Evolutionary conservation across 331 rosid genomes (phyloP).

Genomic region (Quercus phellos): DNA sequence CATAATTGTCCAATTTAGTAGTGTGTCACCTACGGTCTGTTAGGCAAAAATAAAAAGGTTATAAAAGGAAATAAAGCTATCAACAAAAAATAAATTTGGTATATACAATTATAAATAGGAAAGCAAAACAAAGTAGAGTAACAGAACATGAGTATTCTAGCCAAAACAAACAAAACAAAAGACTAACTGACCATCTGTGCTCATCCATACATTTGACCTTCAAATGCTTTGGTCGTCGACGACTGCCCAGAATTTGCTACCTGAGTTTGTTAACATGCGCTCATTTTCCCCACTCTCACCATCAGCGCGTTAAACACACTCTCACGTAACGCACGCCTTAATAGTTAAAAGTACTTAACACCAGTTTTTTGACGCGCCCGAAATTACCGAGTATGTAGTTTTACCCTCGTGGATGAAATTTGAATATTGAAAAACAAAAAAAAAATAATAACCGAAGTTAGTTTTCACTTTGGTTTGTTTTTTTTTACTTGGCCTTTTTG

Average conservation of each 20-base stretch:
- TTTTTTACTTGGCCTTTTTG: conserved; percentile 31
- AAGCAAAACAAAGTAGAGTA: conserved; percentile 31
- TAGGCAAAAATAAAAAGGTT: not conserved
- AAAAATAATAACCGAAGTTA: conserved; percentile 23
- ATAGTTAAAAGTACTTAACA: too few species aligned
- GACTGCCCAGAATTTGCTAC: conserved; percentile 38
- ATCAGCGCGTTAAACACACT: not conserved
- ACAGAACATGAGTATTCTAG: conserved; percentile 1
- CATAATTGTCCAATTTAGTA: not conserved
- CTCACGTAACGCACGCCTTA: too few species aligned
- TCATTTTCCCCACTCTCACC: not conserved
- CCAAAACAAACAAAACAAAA: conserved; percentile 15
- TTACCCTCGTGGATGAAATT: conserved; percentile 11
- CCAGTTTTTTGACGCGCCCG: conserved; percentile 21
- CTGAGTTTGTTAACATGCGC: conserved; percentile 25
- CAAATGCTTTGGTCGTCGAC: conserved; percentile 9
- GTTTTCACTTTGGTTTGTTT: not conserved
- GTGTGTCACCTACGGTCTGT: not conserved
- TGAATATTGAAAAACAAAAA: not conserved
- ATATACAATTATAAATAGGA: not conserved
- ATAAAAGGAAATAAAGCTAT: not conserved
- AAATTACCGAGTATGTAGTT: conserved; percentile 16
- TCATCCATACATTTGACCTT: conserved; percentile 46
- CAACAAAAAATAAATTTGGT: not conserved
- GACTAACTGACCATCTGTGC: conserved; percentile 38